Conservation (phyloP, 306 rosid species). For the Mucuna pruriens region DNA sequence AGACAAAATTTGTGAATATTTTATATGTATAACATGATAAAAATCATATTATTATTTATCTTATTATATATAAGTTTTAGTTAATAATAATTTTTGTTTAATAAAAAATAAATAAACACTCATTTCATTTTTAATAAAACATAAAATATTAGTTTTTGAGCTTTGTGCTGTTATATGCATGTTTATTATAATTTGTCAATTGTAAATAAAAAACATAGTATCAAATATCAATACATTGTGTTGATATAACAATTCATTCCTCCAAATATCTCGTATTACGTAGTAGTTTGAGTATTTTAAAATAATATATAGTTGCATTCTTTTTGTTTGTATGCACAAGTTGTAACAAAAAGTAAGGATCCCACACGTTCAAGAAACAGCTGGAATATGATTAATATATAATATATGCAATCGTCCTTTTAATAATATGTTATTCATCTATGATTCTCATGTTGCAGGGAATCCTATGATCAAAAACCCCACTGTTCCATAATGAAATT, state of each 20-base stretch:
- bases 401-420: slow-evolving; percentile 34
- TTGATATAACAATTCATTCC: background rate
- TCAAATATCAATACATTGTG: background rate
- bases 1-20: no score
- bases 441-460: slow-evolving; percentile 8
- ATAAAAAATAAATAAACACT: background rate
- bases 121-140: background rate
- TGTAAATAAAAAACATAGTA: background rate
- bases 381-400: slow-evolving; percentile 34
- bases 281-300: background rate
- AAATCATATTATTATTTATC: no score
- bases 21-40: no score
- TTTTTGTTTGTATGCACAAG: slow-evolving; percentile 28
- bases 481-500: background rate
- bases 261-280: background rate
- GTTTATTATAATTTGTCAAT: background rate
- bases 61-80: background rate
- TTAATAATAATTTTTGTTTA: background rate
- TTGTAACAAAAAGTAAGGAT: slow-evolving; percentile 20
- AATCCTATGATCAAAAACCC: slow-evolving; percentile 31
- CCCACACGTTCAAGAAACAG: slow-evolving; percentile 39
- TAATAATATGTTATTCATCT: slow-evolving; percentile 18
- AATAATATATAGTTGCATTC: background rate
- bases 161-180: background rate
- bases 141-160: background rate